Conservation (phyloP, 257 asterid species). For the Perilla frutescens region DNA sequence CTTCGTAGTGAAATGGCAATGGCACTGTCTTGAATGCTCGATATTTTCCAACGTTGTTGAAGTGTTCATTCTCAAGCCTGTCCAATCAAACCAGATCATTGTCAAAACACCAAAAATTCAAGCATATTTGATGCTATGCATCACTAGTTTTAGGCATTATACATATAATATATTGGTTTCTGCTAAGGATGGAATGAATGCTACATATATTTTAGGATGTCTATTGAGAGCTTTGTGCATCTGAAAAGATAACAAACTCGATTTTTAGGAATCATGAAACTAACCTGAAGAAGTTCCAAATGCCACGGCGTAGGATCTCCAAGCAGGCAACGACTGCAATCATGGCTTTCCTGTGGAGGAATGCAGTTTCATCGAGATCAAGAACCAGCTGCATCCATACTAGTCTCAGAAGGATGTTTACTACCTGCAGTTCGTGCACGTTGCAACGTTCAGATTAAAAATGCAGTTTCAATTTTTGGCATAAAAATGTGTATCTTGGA, state of each 20-base stretch:
- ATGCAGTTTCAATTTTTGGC: neutral
- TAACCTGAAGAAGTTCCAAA: constrained; percentile 95
- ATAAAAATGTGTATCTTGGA: too few relatives aligned
- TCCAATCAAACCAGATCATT: constrained; percentile 1
- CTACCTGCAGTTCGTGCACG: constrained; percentile 49
- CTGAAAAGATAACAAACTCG: neutral
- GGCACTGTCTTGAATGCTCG: constrained; percentile 78
- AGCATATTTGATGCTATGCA: neutral
- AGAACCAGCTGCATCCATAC: constrained; percentile 93
- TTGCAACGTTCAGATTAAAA: neutral
- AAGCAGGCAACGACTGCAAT: constrained; percentile 67
- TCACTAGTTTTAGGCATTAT: neutral
- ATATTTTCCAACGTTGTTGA: constrained; percentile 78
- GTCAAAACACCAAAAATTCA: neutral
- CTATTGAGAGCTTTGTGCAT: neutral
- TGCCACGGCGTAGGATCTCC: constrained; percentile 85
- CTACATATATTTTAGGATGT: too few relatives aligned
- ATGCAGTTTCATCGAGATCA: constrained; percentile 46
- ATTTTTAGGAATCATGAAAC: neutral
- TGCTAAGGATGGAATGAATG: neutral
- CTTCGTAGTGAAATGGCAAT: constrained; percentile 78
- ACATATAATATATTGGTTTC: too few relatives aligned
- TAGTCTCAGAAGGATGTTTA: constrained; percentile 71
- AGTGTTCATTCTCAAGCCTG: constrained; percentile 87
- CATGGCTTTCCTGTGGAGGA: constrained; percentile 62